Conservation (phyloP, 2,329 filamentous ascomycete species). For the Bipolaris victoriae region DNA sequence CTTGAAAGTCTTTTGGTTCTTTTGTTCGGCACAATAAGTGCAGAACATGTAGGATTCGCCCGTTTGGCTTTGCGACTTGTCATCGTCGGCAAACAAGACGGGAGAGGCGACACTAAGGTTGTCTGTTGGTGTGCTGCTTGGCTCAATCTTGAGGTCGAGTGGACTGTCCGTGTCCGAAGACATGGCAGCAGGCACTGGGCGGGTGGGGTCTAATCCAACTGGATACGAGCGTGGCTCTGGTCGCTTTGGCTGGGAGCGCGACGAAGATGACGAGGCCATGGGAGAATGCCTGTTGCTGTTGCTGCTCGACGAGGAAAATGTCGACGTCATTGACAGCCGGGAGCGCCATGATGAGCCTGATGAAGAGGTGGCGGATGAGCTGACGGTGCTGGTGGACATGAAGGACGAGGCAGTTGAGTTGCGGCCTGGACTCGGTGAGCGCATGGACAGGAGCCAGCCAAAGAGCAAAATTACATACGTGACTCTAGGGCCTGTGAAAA, state of each 20-base stretch:
- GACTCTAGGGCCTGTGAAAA: conserved; percentile 46
- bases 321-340: conserved; percentile 43
- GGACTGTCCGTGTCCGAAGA: conserved; percentile 43
- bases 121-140: conserved; percentile 41
- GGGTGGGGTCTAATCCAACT: conserved; percentile 41
- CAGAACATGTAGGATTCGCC: conserved; percentile 49
- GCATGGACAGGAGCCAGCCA: not conserved
- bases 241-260: conserved; percentile 37
- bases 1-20: conserved; percentile 46
- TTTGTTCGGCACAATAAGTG: conserved; percentile 47
- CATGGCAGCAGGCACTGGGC: conserved; percentile 38
- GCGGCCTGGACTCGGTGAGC: conserved; percentile 40
- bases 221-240: conserved; percentile 47
- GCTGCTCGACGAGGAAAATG: conserved; percentile 38
- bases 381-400: conserved; percentile 39
- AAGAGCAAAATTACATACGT: conserved; percentile 31
- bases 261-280: conserved; percentile 36
- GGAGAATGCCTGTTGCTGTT: conserved; percentile 41
- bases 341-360: conserved; percentile 43
- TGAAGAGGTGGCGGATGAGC: conserved; percentile 38
- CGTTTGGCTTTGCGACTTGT: conserved; percentile 31
- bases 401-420: conserved; percentile 44
- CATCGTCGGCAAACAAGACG: conserved; percentile 24
- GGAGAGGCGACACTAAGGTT: conserved; percentile 41
- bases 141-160: conserved; percentile 39